phyloP scores from a whole-genome alignment of 1,139 yeast genomes.

The Diutina catenulata region DNA sequence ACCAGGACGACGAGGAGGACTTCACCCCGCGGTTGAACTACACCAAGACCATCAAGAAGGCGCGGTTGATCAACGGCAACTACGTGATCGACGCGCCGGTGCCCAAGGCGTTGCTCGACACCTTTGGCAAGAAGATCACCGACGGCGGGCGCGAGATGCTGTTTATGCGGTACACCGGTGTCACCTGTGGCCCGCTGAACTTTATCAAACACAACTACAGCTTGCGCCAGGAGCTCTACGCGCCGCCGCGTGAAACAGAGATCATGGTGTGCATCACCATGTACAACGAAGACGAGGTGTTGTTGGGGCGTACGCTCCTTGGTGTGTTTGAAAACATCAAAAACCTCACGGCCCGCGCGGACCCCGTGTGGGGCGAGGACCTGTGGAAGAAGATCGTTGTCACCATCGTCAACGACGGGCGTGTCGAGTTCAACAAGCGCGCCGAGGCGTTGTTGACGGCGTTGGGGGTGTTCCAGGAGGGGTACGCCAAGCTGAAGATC shows the following conservation, averaged over 20 bases:
- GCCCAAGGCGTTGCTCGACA: conserved; percentile 44
- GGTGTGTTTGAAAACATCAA: conserved; percentile 68
- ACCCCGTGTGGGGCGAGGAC: conserved; percentile 67
- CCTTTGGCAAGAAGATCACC: conserved; percentile 38
- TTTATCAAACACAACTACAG: conserved; percentile 47
- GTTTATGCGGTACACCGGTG: conserved; percentile 71
- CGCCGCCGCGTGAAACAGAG: conserved; percentile 60
- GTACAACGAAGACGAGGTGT: conserved; percentile 70
- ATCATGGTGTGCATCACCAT: conserved; percentile 65
- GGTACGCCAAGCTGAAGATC: conserved; percentile 68
- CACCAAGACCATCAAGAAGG: conserved; percentile 38
- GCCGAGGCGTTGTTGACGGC: conserved; percentile 58
- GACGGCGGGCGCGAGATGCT: conserved; percentile 49
- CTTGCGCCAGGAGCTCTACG: conserved; percentile 55
- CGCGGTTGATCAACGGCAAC: conserved; percentile 55
- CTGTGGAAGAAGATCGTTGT: conserved; percentile 76
- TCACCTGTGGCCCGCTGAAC: conserved; percentile 67
- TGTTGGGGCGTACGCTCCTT: conserved; percentile 60
- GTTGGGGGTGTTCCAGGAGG: conserved; percentile 70
- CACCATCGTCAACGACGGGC: conserved; percentile 66
- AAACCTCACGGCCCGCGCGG: conserved; percentile 44
- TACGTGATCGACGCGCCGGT: conserved; percentile 74
- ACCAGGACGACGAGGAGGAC: conserved; percentile 25
- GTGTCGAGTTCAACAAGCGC: conserved; percentile 54
- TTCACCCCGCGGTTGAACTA: conserved; percentile 32